A percentile compares a stretch with the other conserved stretches of the same genome.
phyloP scores from a whole-genome alignment of 495 filamentous ascomycete species.

The Tetracladium setigerum region DNA sequence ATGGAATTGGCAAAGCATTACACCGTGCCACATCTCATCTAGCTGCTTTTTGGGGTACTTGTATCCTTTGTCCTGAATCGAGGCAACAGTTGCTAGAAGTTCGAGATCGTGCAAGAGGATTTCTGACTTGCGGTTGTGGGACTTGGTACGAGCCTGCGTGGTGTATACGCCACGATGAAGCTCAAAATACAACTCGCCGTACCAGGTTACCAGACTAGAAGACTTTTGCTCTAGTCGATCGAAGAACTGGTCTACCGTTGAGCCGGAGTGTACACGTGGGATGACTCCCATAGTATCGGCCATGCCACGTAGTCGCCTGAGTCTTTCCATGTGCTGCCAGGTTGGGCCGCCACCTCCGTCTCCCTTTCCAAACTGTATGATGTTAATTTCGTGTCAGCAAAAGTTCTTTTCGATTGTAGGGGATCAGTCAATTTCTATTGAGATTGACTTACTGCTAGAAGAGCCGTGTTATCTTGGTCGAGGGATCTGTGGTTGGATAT shows the following conservation, averaged over 20 bases:
- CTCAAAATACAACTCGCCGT: slow-evolving; percentile 75
- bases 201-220: slow-evolving; percentile 62
- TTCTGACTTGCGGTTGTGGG: slow-evolving; percentile 63
- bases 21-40: slow-evolving; percentile 67
- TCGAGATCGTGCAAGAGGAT: slow-evolving; percentile 63
- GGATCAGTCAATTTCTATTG: not conserved
- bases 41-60: slow-evolving; percentile 66
- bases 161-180: slow-evolving; percentile 76
- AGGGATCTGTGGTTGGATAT: slow-evolving; percentile 69
- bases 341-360: slow-evolving; percentile 73
- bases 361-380: slow-evolving; percentile 56
- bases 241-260: slow-evolving; percentile 72
- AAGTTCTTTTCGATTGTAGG: not conserved
- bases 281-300: slow-evolving; percentile 51
- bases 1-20: slow-evolving; percentile 54
- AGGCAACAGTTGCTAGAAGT: slow-evolving; percentile 59
- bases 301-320: slow-evolving; percentile 63
- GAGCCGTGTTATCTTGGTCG: slow-evolving; percentile 59
- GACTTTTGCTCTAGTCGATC: slow-evolving; percentile 55
- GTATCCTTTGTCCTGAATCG: slow-evolving; percentile 43
- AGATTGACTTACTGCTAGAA: slow-evolving; percentile 42
- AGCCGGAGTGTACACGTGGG: slow-evolving; percentile 63
- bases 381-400: too few species aligned
- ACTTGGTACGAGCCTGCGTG: slow-evolving; percentile 72
- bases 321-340: slow-evolving; percentile 63